Base-by-base conservation (phyloP, 306 rosid species). In the Vigna nakashimae region DNA sequence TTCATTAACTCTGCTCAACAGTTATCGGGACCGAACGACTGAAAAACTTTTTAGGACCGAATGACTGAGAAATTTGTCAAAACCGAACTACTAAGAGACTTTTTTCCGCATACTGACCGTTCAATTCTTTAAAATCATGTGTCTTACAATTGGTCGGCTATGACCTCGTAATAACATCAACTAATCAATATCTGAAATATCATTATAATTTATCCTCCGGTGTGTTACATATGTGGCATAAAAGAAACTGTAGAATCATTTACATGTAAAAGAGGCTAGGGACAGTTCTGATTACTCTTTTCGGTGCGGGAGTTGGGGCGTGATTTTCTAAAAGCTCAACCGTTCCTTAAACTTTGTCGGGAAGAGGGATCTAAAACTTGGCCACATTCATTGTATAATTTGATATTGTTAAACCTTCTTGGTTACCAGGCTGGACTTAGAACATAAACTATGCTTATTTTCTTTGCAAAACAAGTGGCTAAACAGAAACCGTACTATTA, bases 331-430 rank as follows among this genome's bases (percentile, higher is more conserved):
- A 20, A 20, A 20, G 22, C 4, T 22, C 6, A 24, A 71, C 20
- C 69, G 64, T 76, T 77, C 80, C 73, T 65, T 77, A 57, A 80
- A 77, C 77, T 40, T 77, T 70, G 73, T 83, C 81, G 84, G 69
- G 43, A 45, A 58, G 67, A 74, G 81, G 87, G 81, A 83, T 74
- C 79, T 62, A 78, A 30, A 51, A 13, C 43, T 65, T 72, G 65
- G 34, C 40, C 52, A 77, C 51, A 73, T 72, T 69, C 65, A 46
- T 24, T 71, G 20, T 20, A 20, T 20, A 20, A 20, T 20, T 20
- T 20, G 20, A 20, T 20, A 20, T 20, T 20, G 22, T 1, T 20
- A 20, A 20, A 20, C 22, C 22, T 20, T 20, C 22, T 20, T 20
- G 22, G 22, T 20, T 20, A 20, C 22, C 22, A 20, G 22, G 22